A percentile compares a stretch with the other conserved stretches of the same genome.
phyloP scores from a whole-genome alignment of 345 rosid genomes.

The Syzygium aromaticum region DNA sequence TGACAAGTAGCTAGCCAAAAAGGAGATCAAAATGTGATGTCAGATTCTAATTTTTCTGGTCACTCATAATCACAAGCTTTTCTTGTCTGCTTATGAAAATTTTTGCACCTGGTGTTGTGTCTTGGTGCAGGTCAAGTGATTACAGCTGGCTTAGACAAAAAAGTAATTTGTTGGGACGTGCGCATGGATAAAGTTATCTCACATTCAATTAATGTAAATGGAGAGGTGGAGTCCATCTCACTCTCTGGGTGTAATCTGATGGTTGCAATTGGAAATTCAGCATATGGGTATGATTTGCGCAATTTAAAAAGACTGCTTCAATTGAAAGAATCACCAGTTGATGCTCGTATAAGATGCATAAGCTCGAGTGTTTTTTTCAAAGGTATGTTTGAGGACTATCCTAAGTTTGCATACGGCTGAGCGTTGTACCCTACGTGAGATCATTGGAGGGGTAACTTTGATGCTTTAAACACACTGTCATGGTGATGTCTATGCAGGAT shows the following conservation, averaged over 20 bases:
- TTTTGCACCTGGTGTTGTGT: background rate
- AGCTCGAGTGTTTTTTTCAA: slow-evolving; percentile 32
- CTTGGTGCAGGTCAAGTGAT: slow-evolving; percentile 49
- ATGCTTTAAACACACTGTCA: background rate
- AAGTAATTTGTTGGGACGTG: slow-evolving; percentile 59
- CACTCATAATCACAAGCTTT: background rate
- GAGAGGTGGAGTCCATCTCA: slow-evolving; percentile 60
- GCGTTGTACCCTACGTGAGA: background rate
- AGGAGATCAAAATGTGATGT: background rate
- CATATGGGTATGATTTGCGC: slow-evolving; percentile 56
- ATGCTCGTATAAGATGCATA: slow-evolving; percentile 48
- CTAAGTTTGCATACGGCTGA: background rate
- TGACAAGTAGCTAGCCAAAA: background rate
- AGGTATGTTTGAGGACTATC: slow-evolving; percentile 28
- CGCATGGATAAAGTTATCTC: slow-evolving; percentile 24
- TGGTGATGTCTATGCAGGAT: slow-evolving; percentile 37
- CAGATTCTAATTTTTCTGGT: background rate
- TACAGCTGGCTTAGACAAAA: slow-evolving; percentile 76
- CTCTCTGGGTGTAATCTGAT: slow-evolving; percentile 51
- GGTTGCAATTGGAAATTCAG: slow-evolving; percentile 52
- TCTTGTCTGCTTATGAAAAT: background rate
- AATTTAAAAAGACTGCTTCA: slow-evolving; percentile 41
- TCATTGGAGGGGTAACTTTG: background rate
- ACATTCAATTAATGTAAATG: slow-evolving; percentile 18
- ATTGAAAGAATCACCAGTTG: slow-evolving; percentile 36